Percentiles rank a stretch among this genome's conserved stretches.
Evolutionary conservation across 805 yeast species (phyloP).

Genomic region (Metschnikowia picachoensis): DNA sequence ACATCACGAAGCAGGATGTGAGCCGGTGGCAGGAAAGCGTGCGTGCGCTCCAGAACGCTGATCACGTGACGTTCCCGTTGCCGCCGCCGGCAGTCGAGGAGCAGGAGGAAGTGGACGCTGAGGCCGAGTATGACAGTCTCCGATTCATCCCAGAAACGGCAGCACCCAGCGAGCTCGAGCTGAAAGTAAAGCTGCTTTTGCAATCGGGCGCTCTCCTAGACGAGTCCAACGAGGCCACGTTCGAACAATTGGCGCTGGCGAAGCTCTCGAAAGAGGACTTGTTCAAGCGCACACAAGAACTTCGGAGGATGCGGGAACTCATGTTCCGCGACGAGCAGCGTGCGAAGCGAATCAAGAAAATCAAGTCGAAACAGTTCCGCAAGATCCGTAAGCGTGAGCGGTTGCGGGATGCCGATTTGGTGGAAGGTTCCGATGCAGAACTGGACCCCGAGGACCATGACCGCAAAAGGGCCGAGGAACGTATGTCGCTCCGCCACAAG

Average conservation of each 20-base stretch:
- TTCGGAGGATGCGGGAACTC: constrained; percentile 88
- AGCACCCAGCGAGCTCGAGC: constrained; percentile 61
- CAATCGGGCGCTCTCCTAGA: constrained; percentile 64
- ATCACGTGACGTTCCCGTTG: constrained; percentile 75
- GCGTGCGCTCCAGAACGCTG: constrained; percentile 75
- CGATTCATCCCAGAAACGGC: constrained; percentile 8
- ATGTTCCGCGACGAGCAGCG: constrained; percentile 94
- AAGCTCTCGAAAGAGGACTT: constrained; percentile 78
- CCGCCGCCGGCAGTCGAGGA: constrained; percentile 32
- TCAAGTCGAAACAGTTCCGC: constrained; percentile 86
- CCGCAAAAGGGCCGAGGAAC: constrained; percentile 76
- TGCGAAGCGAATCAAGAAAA: constrained; percentile 88
- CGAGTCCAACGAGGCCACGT: constrained; percentile 73
- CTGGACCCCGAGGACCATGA: constrained; percentile 60
- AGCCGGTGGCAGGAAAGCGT: constrained; percentile 86
- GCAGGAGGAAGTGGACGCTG: constrained; percentile 29
- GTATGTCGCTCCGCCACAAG: constrained; percentile 90
- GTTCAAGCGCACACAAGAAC: constrained; percentile 67
- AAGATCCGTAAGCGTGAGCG: constrained; percentile 83
- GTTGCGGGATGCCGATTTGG: constrained; percentile 61
- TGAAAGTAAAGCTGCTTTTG: constrained; percentile 57
- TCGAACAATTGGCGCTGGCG: constrained; percentile 83
- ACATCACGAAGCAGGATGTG: constrained; percentile 80
- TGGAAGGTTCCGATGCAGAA: constrained; percentile 55
- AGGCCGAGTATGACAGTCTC: constrained; percentile 19